Evolutionary conservation across 768 basidiomycete species (phyloP).

Genomic region (Scleroderma citrinum): DNA sequence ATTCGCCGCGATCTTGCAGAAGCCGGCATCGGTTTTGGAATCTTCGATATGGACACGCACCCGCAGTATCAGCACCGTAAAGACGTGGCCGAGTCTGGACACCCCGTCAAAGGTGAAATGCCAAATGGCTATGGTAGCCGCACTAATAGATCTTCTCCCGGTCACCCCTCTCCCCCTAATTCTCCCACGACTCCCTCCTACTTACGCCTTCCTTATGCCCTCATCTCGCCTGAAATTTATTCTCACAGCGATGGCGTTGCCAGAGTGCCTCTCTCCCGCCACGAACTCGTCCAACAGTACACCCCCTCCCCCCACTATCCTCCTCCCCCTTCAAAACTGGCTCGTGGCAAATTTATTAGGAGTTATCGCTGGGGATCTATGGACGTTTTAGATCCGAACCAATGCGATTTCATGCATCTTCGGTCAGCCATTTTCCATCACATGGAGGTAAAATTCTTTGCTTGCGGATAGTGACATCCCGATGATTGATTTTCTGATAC

Average conservation of each 20-base stretch:
- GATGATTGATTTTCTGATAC: conserved; percentile 11
- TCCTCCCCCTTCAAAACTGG: conserved; percentile 39
- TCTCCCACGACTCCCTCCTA: conserved; percentile 58
- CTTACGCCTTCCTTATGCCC: conserved; percentile 73
- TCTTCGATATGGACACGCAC: conserved; percentile 72
- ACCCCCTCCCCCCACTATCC: conserved; percentile 48
- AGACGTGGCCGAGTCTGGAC: conserved; percentile 38
- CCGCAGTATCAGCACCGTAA: conserved; percentile 40
- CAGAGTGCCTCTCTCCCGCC: conserved; percentile 51
- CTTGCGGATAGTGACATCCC: conserved; percentile 10
- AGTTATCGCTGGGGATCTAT: conserved; percentile 81
- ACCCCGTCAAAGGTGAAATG: conserved; percentile 44
- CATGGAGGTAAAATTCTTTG: conserved; percentile 62
- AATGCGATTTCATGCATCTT: conserved; percentile 77
- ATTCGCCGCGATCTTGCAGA: conserved; percentile 77
- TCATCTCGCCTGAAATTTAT: conserved; percentile 79
- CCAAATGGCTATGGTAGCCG: conserved; percentile 46
- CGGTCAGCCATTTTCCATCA: conserved; percentile 80
- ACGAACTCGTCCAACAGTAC: conserved; percentile 72
- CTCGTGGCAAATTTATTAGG: conserved; percentile 60
- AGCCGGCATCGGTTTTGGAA: conserved; percentile 84
- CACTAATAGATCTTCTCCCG: conserved; percentile 46
- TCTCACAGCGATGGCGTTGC: conserved; percentile 78
- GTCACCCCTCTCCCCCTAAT: conserved; percentile 57
- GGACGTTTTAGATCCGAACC: conserved; percentile 71